phyloP scores from a whole-genome alignment of 192 early-diverging fungal species.

The Backusella psychrophila region DNA sequence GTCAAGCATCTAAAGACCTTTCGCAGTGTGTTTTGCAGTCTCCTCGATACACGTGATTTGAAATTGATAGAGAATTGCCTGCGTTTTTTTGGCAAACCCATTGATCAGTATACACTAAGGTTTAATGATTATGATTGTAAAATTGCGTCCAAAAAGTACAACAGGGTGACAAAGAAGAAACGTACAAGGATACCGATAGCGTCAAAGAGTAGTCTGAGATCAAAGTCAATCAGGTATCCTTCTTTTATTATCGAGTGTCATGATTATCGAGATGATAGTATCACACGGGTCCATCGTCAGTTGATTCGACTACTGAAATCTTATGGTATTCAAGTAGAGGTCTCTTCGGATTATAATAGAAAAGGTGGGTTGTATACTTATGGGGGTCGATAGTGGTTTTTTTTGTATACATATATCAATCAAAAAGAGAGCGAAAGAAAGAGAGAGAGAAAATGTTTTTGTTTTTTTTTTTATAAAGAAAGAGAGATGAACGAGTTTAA shows the following conservation, averaged over 20 bases:
- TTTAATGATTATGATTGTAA: conserved; percentile 11
- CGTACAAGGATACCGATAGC: neutral
- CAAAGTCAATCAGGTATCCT: neutral
- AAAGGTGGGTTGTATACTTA: neutral
- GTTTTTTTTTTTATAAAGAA: neutral
- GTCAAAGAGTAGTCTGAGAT: neutral
- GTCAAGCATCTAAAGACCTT: neutral
- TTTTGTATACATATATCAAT: too few relatives aligned
- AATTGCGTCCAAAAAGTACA: neutral
- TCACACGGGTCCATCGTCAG: neutral
- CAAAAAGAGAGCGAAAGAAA: neutral
- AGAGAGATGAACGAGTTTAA: neutral
- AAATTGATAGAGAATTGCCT: neutral
- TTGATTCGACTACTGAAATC: neutral
- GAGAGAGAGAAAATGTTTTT: neutral
- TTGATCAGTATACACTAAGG: neutral
- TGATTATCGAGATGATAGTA: neutral
- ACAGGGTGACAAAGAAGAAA: neutral
- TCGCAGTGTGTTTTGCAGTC: neutral
- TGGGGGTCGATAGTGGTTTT: too few relatives aligned
- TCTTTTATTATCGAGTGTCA: neutral
- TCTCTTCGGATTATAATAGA: neutral
- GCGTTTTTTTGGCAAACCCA: neutral
- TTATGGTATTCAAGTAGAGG: neutral
- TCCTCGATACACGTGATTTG: neutral